A percentile compares a stretch with the other conserved stretches of the same genome.
phyloP scores from a whole-genome alignment of 139 green algal species.

The Micractinium sp. region DNA sequence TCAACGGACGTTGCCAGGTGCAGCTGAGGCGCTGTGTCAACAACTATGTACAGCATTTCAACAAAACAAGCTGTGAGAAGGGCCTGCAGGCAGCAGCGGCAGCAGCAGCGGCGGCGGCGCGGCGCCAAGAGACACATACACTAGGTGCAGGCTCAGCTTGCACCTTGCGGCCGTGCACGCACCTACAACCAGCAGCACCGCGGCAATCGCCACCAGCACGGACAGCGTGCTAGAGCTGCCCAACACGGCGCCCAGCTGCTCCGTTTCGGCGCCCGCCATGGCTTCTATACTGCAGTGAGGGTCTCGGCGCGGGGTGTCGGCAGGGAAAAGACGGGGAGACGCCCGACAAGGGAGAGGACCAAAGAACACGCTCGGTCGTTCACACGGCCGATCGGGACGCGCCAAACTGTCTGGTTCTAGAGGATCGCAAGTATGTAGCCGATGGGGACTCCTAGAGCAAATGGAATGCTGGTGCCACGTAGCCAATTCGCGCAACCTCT shows the following conservation, averaged over 20 bases:
- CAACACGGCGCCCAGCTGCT: neutral
- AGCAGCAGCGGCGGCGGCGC: neutral
- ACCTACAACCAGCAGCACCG: constrained; percentile 2
- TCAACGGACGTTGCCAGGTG: neutral
- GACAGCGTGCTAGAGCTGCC: neutral
- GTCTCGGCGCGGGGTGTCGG: neutral
- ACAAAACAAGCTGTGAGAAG: neutral
- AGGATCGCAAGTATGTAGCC: too few relatives aligned
- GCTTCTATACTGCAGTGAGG: neutral
- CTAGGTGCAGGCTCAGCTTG: neutral
- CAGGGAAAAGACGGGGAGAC: neutral
- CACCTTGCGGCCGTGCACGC: neutral
- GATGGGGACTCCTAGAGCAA: too few relatives aligned
- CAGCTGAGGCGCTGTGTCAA: too few relatives aligned
- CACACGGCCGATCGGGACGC: too few relatives aligned
- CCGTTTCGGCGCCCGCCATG: neutral
- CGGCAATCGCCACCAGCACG: neutral
- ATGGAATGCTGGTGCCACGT: too few relatives aligned
- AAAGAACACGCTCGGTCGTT: too few relatives aligned
- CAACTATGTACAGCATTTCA: too few relatives aligned
- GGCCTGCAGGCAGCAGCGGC: neutral
- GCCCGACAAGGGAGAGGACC: too few relatives aligned
- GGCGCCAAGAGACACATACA: neutral
- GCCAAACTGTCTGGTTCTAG: too few relatives aligned
- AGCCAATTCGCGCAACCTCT: too few relatives aligned